A percentile compares a stretch with the other conserved stretches of the same genome.
Conservation (phyloP, 2,329 filamentous ascomycete genomes). For the Cryphonectria nitschkei region DNA sequence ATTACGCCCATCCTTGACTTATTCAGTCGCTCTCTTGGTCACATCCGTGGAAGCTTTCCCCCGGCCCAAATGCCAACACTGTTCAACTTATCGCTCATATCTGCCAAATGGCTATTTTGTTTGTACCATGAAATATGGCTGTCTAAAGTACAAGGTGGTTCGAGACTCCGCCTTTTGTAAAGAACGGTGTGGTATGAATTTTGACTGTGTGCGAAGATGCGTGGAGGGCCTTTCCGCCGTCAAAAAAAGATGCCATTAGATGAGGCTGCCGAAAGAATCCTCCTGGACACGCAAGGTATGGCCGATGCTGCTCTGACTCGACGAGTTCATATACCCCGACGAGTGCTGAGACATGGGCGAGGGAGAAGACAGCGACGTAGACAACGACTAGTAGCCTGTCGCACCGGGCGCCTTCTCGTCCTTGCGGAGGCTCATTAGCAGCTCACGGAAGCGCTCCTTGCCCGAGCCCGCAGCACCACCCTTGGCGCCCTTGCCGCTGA, state of each 20-base stretch:
- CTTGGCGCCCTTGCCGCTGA: constrained; percentile 88
- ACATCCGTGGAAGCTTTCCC: constrained; percentile 1
- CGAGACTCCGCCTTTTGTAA: constrained; percentile 4
- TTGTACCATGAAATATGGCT: constrained; percentile 8
- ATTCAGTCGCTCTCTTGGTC: not conserved
- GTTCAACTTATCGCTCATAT: constrained; percentile 21
- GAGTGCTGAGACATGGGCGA: constrained; percentile 22
- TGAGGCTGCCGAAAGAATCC: constrained; percentile 28
- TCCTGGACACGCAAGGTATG: constrained; percentile 22
- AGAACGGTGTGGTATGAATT: constrained; percentile 1
- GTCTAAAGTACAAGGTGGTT: constrained; percentile 29
- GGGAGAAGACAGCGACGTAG: constrained; percentile 24
- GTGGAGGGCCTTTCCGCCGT: not conserved
- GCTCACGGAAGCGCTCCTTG: constrained; percentile 94
- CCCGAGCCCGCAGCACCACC: constrained; percentile 88
- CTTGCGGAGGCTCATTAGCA: constrained; percentile 85
- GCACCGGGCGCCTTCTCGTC: constrained; percentile 83
- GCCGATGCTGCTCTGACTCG: not conserved
- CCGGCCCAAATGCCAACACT: constrained; percentile 9
- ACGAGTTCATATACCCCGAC: constrained; percentile 7
- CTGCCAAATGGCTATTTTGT: constrained; percentile 21
- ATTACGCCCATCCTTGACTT: constrained; percentile 24
- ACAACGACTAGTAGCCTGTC: constrained; percentile 46
- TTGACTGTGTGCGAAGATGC: not conserved
- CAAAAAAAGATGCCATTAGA: constrained; percentile 15